A percentile compares a stretch with the other conserved stretches of the same genome.
phyloP scores from a whole-genome alignment of 106 monocot species.

The Dioscorea alata region DNA sequence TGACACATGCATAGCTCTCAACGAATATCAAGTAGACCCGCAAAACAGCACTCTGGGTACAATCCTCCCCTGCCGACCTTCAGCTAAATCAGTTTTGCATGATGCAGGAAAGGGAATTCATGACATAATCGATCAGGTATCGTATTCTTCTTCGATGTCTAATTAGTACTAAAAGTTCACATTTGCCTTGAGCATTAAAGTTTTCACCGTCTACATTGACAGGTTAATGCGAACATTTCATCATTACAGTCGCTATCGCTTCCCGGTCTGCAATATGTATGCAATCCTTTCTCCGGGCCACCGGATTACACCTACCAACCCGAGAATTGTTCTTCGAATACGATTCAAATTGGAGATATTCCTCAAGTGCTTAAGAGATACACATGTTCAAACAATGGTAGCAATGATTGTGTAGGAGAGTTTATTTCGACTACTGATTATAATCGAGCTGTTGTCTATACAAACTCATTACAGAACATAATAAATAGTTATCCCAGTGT shows the following conservation, averaged over 20 bases:
- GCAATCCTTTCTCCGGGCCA: slow-evolving; percentile 90
- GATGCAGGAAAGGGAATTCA: slow-evolving; percentile 51
- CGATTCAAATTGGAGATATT: slow-evolving; percentile 70
- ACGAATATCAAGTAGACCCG: slow-evolving; percentile 60
- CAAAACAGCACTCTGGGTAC: slow-evolving; percentile 62
- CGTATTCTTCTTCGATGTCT: background rate
- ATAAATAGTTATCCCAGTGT: slow-evolving; percentile 59
- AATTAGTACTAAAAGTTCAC: too few species aligned
- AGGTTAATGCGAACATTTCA: slow-evolving; percentile 85
- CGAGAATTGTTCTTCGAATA: slow-evolving; percentile 55
- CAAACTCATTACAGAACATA: slow-evolving; percentile 62
- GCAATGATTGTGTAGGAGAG: slow-evolving; percentile 33
- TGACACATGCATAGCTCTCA: slow-evolving; percentile 73
- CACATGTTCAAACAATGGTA: slow-evolving; percentile 31
- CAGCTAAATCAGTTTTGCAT: slow-evolving; percentile 31
- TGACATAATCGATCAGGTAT: slow-evolving; percentile 64
- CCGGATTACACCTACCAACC: slow-evolving; percentile 79
- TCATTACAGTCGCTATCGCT: slow-evolving; percentile 18
- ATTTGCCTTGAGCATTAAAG: too few species aligned
- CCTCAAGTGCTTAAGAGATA: slow-evolving; percentile 67
- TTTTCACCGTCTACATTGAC: background rate
- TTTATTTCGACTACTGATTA: slow-evolving; percentile 47
- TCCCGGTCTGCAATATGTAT: slow-evolving; percentile 39
- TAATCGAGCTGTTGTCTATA: slow-evolving; percentile 26
- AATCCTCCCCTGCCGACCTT: slow-evolving; percentile 55